phyloP scores from a whole-genome alignment of 345 rosid genomes.

The Linum usitatissimum region DNA sequence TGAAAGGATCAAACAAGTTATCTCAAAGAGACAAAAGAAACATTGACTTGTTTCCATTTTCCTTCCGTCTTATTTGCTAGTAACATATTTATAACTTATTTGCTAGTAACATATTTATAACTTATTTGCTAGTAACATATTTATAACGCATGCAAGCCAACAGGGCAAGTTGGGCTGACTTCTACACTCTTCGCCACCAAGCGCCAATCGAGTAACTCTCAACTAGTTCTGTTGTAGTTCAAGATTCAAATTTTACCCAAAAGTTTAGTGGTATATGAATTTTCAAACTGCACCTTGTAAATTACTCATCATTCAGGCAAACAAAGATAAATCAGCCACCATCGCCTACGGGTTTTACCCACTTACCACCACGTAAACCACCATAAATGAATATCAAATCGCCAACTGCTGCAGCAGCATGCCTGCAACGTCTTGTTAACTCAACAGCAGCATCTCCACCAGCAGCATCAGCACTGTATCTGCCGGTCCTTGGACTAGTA shows the following conservation, averaged over 20 bases:
- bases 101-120: not conserved
- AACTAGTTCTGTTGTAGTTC: not conserved
- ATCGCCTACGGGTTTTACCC: conserved; percentile 11
- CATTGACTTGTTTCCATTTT: not conserved
- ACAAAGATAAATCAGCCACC: not conserved
- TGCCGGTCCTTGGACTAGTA: conserved; percentile 86
- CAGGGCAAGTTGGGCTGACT: too few species aligned
- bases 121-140: not conserved
- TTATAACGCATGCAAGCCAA: not conserved
- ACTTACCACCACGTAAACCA: conserved; percentile 96
- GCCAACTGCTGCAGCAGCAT: conserved; percentile 96
- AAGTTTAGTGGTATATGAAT: not conserved
- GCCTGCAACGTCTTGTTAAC: conserved; percentile 97
- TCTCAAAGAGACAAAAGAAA: not conserved
- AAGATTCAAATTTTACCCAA: not conserved
- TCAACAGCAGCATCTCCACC: conserved; percentile 97
- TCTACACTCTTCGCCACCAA: too few species aligned
- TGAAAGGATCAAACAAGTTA: not conserved
- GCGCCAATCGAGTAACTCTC: not conserved
- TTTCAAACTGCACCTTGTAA: not conserved
- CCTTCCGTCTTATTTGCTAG: not conserved
- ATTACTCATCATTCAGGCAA: not conserved
- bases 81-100: not conserved
- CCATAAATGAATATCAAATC: conserved; percentile 92
- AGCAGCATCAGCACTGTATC: conserved; percentile 89